Evolutionary conservation across 352 stramenopile species (phyloP).

Genomic region (Lagenidium giganteum): DNA sequence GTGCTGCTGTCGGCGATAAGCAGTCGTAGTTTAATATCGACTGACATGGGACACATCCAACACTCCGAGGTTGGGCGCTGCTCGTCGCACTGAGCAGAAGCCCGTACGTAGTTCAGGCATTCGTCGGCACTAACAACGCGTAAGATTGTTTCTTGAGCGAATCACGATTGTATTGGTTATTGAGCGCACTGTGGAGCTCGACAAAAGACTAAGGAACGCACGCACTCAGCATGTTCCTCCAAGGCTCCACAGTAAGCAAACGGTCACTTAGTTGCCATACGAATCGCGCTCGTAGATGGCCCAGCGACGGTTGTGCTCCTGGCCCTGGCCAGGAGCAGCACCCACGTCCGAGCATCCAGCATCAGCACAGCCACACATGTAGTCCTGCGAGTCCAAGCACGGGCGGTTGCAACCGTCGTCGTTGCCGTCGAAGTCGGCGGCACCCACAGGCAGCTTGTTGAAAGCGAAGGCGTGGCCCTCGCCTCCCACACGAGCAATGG

Average conservation of each 20-base stretch:
- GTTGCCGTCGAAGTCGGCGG: slow-evolving; percentile 67
- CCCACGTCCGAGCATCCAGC: slow-evolving; percentile 67
- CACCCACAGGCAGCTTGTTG: slow-evolving; percentile 71
- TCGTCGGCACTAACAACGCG: no score
- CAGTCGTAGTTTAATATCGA: slow-evolving; percentile 78
- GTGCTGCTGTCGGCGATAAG: slow-evolving; percentile 60
- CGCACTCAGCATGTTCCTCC: no score
- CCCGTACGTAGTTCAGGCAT: no score
- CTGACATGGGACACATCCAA: no score
- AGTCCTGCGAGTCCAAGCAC: slow-evolving; percentile 69
- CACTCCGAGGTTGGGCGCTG: no score
- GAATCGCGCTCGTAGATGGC: slow-evolving; percentile 80
- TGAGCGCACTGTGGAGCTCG: no score
- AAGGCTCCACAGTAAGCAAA: no score
- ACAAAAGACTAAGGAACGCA: no score
- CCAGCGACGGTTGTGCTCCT: slow-evolving; percentile 89
- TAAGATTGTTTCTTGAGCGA: no score
- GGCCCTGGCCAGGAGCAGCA: slow-evolving; percentile 55
- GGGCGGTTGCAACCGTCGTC: slow-evolving; percentile 72
- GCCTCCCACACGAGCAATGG: slow-evolving; percentile 62
- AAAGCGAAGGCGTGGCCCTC: slow-evolving; percentile 90
- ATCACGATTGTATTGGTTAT: no score
- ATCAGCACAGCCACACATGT: slow-evolving; percentile 86
- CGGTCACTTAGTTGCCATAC: no score
- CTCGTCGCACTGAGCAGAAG: no score